Base-by-base conservation (phyloP, 768 basidiomycete genomes). In the Trichaptum fuscoviolaceum region DNA sequence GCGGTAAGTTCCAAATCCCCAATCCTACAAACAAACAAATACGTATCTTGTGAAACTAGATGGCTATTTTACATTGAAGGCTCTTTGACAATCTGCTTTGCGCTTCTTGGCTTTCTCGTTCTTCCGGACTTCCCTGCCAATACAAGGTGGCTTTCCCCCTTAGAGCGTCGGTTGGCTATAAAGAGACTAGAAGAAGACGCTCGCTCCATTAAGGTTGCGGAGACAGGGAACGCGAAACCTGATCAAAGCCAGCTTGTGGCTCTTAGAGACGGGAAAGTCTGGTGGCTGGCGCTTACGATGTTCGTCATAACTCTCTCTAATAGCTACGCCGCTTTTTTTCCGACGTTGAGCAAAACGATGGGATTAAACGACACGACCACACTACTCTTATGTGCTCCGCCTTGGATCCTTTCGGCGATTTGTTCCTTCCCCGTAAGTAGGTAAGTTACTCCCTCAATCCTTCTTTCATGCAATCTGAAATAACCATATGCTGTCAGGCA, bases 251-350 rank as follows among this genome's bases (percentile, higher is more conserved):
- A 60, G 81, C 79, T 63, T 66, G 26, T 70, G 80, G 79, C 80
- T 17, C 30, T 80, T 63, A 74, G 74, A 59, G 81, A 82, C 69
- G 69, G 73, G 73, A 82, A 81, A 70, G 79, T 82, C 58, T 82
- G 80, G 77, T 73, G 74, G 69, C 71, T 82, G 66, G 75, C 75
- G 70, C 35, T 75, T 73, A 70, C 76, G 77, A 68, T 73, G 76
- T 62, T 76, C 75, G 65, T 77, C 76, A 68, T 77, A 75, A 70
- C 69, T 66, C 18, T 67, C 66, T 42, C 62, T 72, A 63, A 68
- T 68, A 67, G 69, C 67, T 30, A 62, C 69, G 30, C 68, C 69
- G 18, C 5, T 70, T 70, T 64, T 58, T 60, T n/a, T 67, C 75
- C 74, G 3, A 73, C 73, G 9, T 63, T 77, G n/a, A 74, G 74